Percentiles rank a stretch among this genome's conserved stretches.
phyloP scores from a whole-genome alignment of 2,329 filamentous ascomycete genomes.

The Talaromyces sp. region DNA sequence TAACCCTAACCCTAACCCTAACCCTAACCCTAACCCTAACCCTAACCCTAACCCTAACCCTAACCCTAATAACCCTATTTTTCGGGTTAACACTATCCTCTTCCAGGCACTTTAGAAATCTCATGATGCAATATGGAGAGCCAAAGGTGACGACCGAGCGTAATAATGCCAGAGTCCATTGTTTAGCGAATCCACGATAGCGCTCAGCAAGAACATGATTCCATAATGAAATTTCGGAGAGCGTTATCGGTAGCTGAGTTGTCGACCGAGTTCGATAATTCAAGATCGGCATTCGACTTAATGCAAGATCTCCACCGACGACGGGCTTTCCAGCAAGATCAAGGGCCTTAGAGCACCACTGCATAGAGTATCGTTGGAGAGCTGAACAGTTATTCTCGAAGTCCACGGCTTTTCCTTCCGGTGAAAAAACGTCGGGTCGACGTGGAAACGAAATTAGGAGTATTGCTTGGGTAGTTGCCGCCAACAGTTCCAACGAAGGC shows the following conservation, averaged over 20 bases:
- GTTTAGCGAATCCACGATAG: neutral
- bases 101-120: slow-evolving; percentile 3
- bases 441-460: neutral
- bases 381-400: neutral
- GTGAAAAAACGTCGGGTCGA: slow-evolving; percentile 2
- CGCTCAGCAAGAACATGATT: neutral
- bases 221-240: neutral
- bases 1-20: too few relatives aligned
- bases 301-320: neutral
- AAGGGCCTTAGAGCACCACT: neutral
- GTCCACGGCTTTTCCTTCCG: slow-evolving; percentile 3
- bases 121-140: slow-evolving; percentile 1
- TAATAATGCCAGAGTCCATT: neutral
- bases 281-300: neutral
- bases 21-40: too few relatives aligned
- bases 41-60: too few relatives aligned
- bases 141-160: neutral
- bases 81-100: neutral
- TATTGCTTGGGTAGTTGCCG: neutral
- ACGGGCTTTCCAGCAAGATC: neutral
- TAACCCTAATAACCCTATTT: too few relatives aligned
- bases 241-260: neutral
- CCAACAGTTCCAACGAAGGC: neutral
- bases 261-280: slow-evolving; percentile 3
- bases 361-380: neutral